Evolutionary conservation across 1,284 basidiomycete species (phyloP).

Genomic region (Puccinia polysora): DNA sequence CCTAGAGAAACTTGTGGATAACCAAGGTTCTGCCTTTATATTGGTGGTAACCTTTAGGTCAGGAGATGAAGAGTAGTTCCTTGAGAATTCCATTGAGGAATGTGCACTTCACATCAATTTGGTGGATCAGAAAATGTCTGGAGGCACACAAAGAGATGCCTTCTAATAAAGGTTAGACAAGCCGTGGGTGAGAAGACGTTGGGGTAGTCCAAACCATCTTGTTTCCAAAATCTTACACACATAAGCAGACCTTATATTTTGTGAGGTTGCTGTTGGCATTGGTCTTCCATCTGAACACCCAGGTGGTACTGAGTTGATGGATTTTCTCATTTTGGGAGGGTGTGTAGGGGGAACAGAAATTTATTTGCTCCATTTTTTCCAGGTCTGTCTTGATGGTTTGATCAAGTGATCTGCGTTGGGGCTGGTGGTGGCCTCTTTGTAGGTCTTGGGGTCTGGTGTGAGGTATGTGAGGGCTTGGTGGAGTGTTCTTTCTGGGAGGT

Average conservation of each 20-base stretch:
- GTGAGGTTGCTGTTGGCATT: background rate
- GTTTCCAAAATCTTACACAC: background rate
- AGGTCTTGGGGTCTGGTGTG: too few relatives aligned
- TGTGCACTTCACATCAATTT: background rate
- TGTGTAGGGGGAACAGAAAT: too few relatives aligned
- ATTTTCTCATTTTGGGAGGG: too few relatives aligned
- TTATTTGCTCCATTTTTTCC: too few relatives aligned
- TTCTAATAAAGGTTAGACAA: background rate
- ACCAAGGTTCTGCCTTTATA: background rate
- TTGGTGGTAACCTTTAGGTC: background rate
- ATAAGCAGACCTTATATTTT: slow-evolving; percentile 3
- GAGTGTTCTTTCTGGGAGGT: too few relatives aligned
- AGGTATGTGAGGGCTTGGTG: too few relatives aligned
- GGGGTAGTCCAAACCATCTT: background rate
- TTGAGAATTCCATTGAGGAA: too few relatives aligned
- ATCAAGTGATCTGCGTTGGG: too few relatives aligned
- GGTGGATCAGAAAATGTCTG: background rate
- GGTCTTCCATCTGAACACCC: slow-evolving; percentile 3
- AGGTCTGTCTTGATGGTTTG: too few relatives aligned
- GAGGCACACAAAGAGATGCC: background rate
- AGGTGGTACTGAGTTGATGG: too few relatives aligned
- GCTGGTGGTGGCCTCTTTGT: too few relatives aligned
- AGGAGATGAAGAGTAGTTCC: background rate
- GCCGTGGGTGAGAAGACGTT: background rate
- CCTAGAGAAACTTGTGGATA: background rate